Evolutionary conservation across 306 rosid genomes (phyloP).

Genomic region (Acacia crassicarpa): DNA sequence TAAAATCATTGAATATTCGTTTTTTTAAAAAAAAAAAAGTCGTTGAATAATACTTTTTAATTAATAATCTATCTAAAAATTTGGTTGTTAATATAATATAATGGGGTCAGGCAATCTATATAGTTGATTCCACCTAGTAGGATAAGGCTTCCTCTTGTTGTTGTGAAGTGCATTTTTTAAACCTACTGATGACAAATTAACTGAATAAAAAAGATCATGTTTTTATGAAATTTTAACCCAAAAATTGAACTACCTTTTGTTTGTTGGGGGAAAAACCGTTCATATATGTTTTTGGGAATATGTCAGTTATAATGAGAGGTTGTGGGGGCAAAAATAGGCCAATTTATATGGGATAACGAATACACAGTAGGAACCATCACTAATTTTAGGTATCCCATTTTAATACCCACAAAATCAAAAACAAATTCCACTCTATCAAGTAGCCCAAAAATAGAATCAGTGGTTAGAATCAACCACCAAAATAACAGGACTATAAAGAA

Average conservation of each 20-base stretch:
- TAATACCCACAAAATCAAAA: neutral
- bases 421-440: conserved; percentile 22
- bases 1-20: too few relatives aligned
- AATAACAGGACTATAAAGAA: neutral
- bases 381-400: conserved; percentile 9
- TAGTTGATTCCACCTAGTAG: too few relatives aligned
- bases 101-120: too few relatives aligned
- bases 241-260: neutral
- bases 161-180: too few relatives aligned
- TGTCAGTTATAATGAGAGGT: neutral
- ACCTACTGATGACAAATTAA: too few relatives aligned
- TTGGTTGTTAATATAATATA: too few relatives aligned
- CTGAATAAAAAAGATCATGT: too few relatives aligned
- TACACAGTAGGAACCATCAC: neutral
- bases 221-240: neutral
- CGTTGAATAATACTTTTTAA: too few relatives aligned
- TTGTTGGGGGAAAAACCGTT: neutral
- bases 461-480: conserved; percentile 18
- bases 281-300: conserved; percentile 13
- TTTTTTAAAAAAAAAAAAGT: too few relatives aligned
- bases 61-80: too few relatives aligned
- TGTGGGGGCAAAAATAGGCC: conserved; percentile 13
- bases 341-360: conserved; percentile 23
- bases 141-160: too few relatives aligned
- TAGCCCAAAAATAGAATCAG: conserved; percentile 33